phyloP scores from a whole-genome alignment of 78 protist species.

The Dictyostelium purpureum region DNA sequence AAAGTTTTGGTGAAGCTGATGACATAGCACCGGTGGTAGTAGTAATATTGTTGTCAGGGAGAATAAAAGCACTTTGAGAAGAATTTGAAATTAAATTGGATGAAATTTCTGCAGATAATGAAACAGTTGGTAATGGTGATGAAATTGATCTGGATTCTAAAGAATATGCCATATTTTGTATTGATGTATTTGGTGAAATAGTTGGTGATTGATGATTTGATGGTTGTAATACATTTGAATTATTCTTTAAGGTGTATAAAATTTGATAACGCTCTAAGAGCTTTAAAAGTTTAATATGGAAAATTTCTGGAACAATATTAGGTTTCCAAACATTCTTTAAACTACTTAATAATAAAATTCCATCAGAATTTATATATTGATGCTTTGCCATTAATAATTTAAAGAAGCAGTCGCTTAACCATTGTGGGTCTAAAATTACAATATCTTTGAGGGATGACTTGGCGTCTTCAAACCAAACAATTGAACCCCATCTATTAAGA shows the following conservation, averaged over 20 bases:
- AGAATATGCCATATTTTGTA: not conserved
- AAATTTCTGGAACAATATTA: slow-evolving; percentile 34
- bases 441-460: slow-evolving; percentile 34
- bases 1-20: not conserved
- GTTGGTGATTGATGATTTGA: not conserved
- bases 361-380: slow-evolving; percentile 12
- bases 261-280: slow-evolving; percentile 42
- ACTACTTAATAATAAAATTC: not conserved
- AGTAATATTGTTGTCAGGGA: not conserved
- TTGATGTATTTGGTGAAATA: not conserved
- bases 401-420: slow-evolving; percentile 70
- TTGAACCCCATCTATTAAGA: slow-evolving; percentile 69
- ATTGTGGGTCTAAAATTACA: slow-evolving; percentile 52
- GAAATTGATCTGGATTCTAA: not conserved
- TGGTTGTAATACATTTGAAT: not conserved
- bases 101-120: not conserved
- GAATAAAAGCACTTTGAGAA: not conserved
- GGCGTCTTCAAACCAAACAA: slow-evolving; percentile 65
- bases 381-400: slow-evolving; percentile 27
- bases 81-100: not conserved
- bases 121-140: slow-evolving; percentile 17
- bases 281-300: slow-evolving; percentile 30
- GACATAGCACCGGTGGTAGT: not conserved
- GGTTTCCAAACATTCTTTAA: slow-evolving; percentile 44
- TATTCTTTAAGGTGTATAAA: slow-evolving; percentile 34